Base-by-base conservation (phyloP, 2,329 filamentous ascomycete genomes). In the Alternaria tenuissima region DNA sequence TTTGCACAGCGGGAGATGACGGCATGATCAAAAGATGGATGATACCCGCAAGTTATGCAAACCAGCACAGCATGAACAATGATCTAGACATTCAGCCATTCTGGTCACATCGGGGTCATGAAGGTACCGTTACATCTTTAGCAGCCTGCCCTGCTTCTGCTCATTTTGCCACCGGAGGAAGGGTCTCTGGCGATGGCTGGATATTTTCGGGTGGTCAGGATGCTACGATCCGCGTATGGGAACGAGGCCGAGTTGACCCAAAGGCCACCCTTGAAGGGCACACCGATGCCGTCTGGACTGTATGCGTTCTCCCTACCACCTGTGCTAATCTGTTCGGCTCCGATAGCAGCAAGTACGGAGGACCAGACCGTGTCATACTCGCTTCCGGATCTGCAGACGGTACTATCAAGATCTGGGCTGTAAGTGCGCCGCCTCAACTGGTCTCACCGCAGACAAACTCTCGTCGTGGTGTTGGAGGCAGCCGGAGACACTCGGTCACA, bases 181-280 rank as follows among this genome's bases (percentile, higher is more conserved):
- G 94, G 64, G 92, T 92, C 7, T 88, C 91, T 70, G 94, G 94
- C 32, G 95, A 98, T 70, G 95, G 95, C 28, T 99, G 95, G 95
- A 94, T 99, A 66, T 99, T 99, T 79, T 98, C 94, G 5, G 95
- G 95, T 62, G 95, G 95, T 4, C 93, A 97, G 77, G 95, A 99
- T 78, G 89, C 92, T 18, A 96, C 93, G 7, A 89, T 99, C 38
- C 88, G 94, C 30, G 93, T 99, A 0, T 99, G 95, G 95, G 94
- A 99, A 79, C 88, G 94, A 52, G 94, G 94, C 28, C 86, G 94
- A 47, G 93, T 99, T 32, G 95, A 98, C 75, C 93, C 95, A 7
- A 98, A 98, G 79, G 93, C 93, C 2, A 97, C 93, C 0, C 84
- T 99, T 4, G 93, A 97, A 67, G 94, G 94, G 1, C 95, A 98